Conservation (phyloP, 352 stramenopile species). For the Globisporangium middletonii region DNA sequence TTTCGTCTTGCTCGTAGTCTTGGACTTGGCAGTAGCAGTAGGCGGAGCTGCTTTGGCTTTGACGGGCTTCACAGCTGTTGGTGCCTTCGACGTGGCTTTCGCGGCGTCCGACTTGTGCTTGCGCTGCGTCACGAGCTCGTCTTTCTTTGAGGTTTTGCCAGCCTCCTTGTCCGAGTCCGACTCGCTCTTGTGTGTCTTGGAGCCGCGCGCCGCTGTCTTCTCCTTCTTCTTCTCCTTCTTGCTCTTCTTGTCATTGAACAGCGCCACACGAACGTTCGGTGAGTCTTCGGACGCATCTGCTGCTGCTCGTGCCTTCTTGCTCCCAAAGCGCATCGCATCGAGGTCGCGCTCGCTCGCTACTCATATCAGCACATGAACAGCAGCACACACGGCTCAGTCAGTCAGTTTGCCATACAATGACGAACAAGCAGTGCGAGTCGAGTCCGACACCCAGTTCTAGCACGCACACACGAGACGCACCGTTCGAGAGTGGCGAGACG, state of each 20-base stretch:
- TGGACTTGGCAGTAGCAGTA: background rate
- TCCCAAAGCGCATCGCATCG: slow-evolving; percentile 49
- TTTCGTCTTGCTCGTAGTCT: slow-evolving; percentile 1
- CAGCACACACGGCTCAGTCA: background rate
- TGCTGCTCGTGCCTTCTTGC: slow-evolving; percentile 16
- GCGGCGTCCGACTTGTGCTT: background rate
- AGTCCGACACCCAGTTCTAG: background rate
- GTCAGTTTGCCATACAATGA: background rate
- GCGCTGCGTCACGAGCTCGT: too few relatives aligned
- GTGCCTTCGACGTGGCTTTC: slow-evolving; percentile 14
- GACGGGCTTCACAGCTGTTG: background rate
- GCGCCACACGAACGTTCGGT: slow-evolving; percentile 35
- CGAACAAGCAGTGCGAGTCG: background rate
- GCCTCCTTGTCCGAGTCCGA: too few relatives aligned
- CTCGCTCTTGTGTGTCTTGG: too few relatives aligned
- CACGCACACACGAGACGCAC: slow-evolving; percentile 16
- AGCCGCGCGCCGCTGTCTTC: background rate
- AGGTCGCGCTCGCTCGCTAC: slow-evolving; percentile 59
- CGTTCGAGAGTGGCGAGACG: slow-evolving; percentile 66
- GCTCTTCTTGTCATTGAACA: slow-evolving; percentile 25
- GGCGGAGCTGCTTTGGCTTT: background rate
- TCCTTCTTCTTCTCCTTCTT: slow-evolving; percentile 20
- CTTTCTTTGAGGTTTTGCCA: too few relatives aligned
- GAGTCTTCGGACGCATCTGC: slow-evolving; percentile 19
- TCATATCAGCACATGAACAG: background rate